Evolutionary conservation across 441 rosid genomes (phyloP).

Genomic region (Erysimum pusillum): DNA sequence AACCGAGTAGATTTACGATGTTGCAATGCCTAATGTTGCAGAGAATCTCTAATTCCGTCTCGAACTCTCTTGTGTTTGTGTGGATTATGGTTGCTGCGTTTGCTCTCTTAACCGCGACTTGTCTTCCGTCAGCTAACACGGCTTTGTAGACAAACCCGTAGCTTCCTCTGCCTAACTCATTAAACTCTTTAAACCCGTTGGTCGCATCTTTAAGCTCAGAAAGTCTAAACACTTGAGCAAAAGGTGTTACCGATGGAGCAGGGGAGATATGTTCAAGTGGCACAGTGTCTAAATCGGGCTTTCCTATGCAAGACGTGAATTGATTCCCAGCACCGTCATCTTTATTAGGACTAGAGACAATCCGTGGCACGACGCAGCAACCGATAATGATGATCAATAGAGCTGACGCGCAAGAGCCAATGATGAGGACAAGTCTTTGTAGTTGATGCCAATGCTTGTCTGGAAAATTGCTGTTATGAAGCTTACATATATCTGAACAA

Average conservation of each 20-base stretch:
- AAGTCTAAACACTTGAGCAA: slow-evolving; percentile 81
- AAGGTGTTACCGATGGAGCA: slow-evolving; percentile 53
- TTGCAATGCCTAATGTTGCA: slow-evolving; percentile 72
- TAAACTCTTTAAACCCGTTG: slow-evolving; percentile 93
- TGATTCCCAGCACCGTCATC: slow-evolving; percentile 58
- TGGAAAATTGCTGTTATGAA: slow-evolving; percentile 50
- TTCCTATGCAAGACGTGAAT: slow-evolving; percentile 65
- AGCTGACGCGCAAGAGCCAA: slow-evolving; percentile 58
- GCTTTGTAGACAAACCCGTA: slow-evolving; percentile 93
- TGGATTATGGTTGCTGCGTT: slow-evolving; percentile 95
- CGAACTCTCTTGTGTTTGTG: slow-evolving; percentile 78
- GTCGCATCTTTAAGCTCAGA: slow-evolving; percentile 92
- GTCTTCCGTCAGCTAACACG: slow-evolving; percentile 73
- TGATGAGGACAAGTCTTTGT: slow-evolving; percentile 50
- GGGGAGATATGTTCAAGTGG: slow-evolving; percentile 49
- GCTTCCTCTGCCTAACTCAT: slow-evolving; percentile 90
- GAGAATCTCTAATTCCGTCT: slow-evolving; percentile 75
- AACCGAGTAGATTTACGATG: slow-evolving; percentile 72
- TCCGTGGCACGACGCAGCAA: slow-evolving; percentile 60
- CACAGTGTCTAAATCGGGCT: slow-evolving; percentile 59
- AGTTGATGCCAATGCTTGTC: slow-evolving; percentile 61
- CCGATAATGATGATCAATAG: slow-evolving; percentile 54
- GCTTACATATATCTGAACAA: slow-evolving; percentile 73
- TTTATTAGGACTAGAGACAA: slow-evolving; percentile 42
- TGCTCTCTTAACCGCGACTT: slow-evolving; percentile 90